A percentile compares a stretch with the other conserved stretches of the same genome.
Conservation (phyloP, 2,329 filamentous ascomycete genomes). For the Tolypocladium guangdongense region DNA sequence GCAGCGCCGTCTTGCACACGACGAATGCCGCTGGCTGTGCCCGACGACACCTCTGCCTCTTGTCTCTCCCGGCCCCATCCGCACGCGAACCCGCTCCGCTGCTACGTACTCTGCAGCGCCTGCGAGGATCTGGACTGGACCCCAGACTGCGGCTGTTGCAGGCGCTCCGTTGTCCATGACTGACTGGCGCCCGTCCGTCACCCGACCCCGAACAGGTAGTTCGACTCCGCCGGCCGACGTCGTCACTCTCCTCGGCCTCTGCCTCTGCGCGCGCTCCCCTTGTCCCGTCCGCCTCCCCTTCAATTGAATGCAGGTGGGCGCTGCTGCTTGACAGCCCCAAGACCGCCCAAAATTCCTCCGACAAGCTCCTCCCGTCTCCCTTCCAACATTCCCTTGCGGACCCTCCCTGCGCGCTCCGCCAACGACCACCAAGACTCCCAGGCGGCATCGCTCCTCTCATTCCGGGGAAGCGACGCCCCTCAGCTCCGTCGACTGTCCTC, state of each 20-base stretch:
- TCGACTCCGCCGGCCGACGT: slow-evolving; percentile 14
- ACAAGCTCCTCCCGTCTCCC: slow-evolving; percentile 55
- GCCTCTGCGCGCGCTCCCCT: slow-evolving; percentile 21
- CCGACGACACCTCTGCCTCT: neutral
- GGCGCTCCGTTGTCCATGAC: neutral
- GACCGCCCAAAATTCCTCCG: slow-evolving; percentile 75
- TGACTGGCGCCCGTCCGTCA: slow-evolving; percentile 7
- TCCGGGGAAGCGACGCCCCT: slow-evolving; percentile 22
- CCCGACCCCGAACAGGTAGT: slow-evolving; percentile 14
- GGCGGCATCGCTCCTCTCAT: slow-evolving; percentile 23
- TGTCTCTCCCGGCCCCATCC: neutral
- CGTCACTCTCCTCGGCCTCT: slow-evolving; percentile 6
- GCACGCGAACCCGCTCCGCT: neutral
- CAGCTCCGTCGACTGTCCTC: slow-evolving; percentile 38
- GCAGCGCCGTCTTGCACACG: neutral
- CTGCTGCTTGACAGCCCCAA: slow-evolving; percentile 69
- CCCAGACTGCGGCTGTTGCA: neutral
- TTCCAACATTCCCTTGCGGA: slow-evolving; percentile 81
- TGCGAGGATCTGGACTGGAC: neutral
- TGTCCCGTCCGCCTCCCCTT: slow-evolving; percentile 10
- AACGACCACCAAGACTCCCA: slow-evolving; percentile 31
- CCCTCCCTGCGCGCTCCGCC: slow-evolving; percentile 39
- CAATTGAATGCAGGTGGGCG: slow-evolving; percentile 45
- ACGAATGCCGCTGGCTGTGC: neutral
- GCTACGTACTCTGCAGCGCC: neutral